Evolutionary conservation across 1,139 yeast genomes (phyloP).

Genomic region (Trichomonascaceae sp.): DNA sequence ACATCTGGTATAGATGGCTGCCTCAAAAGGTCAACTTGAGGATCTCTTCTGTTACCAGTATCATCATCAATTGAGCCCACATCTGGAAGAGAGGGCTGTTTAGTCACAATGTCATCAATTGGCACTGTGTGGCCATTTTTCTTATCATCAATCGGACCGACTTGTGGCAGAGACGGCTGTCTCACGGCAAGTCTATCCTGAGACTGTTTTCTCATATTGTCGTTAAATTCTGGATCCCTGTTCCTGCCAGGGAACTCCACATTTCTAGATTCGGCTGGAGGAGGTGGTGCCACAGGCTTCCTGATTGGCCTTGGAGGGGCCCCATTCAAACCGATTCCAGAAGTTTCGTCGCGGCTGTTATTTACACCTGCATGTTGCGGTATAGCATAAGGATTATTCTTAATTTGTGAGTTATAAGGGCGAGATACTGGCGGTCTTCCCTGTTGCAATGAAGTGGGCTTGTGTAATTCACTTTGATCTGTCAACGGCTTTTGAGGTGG

Average conservation of each 20-base stretch:
- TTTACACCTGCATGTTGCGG: not conserved
- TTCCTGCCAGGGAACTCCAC: not conserved
- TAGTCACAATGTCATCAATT: not conserved
- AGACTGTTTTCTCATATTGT: not conserved
- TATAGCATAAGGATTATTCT: not conserved
- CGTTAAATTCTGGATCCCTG: not conserved
- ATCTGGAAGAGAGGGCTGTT: not conserved
- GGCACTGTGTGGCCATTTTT: not conserved
- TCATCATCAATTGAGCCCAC: not conserved
- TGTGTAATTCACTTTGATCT: not conserved
- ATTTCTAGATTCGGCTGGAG: not conserved
- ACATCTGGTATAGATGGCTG: constrained; percentile 15
- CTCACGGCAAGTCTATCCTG: not conserved
- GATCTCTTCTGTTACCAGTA: not conserved
- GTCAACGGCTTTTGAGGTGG: not conserved
- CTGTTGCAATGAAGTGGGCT: not conserved
- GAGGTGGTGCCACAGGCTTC: not conserved
- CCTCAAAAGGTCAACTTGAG: not conserved
- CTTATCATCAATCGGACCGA: constrained; percentile 10
- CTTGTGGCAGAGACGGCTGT: constrained; percentile 14
- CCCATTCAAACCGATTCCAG: not conserved
- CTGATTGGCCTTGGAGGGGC: not conserved
- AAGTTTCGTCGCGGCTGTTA: not conserved
- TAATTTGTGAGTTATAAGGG: not conserved
- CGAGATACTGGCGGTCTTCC: not conserved